Conservation (phyloP, 805 yeast species). For the Teunomyces gatunensis region DNA sequence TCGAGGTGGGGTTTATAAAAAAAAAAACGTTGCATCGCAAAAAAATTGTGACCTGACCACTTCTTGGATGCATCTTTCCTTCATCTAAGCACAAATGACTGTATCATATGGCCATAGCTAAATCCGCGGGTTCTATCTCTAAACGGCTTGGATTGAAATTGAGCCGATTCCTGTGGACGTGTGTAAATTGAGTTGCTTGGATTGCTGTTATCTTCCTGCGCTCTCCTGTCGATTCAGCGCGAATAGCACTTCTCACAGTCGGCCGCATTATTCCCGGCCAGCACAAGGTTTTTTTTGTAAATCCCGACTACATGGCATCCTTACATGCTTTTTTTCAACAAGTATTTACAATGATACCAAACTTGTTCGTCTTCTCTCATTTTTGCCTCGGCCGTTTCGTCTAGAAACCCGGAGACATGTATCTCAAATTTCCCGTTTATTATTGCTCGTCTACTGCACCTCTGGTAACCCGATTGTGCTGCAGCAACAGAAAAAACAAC, state of each 20-base stretch:
- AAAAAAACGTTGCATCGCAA: not conserved
- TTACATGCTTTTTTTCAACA: too few relatives aligned
- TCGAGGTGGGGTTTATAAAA: not conserved
- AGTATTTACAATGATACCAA: too few relatives aligned
- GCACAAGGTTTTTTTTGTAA: not conserved
- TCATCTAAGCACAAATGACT: not conserved
- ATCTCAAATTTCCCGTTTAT: not conserved
- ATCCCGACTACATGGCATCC: too few relatives aligned
- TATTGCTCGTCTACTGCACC: not conserved
- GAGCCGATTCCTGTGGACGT: too few relatives aligned
- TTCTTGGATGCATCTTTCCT: not conserved
- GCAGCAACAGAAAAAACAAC: constrained; percentile 1
- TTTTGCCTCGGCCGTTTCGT: not conserved
- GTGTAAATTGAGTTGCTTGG: too few relatives aligned
- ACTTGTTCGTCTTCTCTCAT: not conserved
- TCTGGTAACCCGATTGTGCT: not conserved
- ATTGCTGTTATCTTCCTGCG: not conserved
- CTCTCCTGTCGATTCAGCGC: not conserved
- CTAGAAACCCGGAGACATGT: not conserved
- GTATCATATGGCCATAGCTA: too few relatives aligned
- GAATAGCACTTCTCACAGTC: not conserved
- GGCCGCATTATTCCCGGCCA: not conserved
- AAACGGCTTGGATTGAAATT: too few relatives aligned
- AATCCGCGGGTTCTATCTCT: too few relatives aligned
- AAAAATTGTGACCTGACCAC: not conserved